Evolutionary conservation across 306 rosid species (phyloP), one percentile per base, ranked within the genome.

Genomic region (Rosa multiflora): DNA sequence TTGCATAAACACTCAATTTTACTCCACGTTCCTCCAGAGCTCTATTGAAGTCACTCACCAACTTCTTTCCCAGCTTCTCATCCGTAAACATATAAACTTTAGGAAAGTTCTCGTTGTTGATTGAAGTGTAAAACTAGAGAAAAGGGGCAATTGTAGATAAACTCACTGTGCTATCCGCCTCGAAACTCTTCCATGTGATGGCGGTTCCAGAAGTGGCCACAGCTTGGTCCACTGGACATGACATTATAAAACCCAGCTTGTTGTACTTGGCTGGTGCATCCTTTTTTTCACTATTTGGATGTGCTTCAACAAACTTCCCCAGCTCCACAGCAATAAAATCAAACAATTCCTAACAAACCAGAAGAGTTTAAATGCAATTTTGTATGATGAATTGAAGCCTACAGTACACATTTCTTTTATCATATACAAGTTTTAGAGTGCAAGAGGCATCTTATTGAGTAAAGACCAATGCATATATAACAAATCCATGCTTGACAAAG

Each of bases 291-390:
- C 39, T 67, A 26, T 77, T 82, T 5, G 87, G 88, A 81, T 83
- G 88, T 5, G 74, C 70, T 44, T 76, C 43, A 20, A 90, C 82
- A 74, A 92, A 92, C 76, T 76, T 83, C 5, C 89, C 90, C 47
- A 92, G 78, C 87, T 88, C 94, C 72, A 78, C 76, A 18, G 90
- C 94, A 68, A 90, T 79, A 47, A 86, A 92, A 55, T 88, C 88
- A 75, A 76, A 83, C 72, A 86, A 42, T 67, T 82, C 91, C 93
- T 90, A 72, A 35, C 40, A 68, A 75, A 37, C 62, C 78, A 10
- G 5, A 81, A 76, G 18, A 51, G 3, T 32, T 40, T 7, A 75
- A 4, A 44, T 49, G 63, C 29, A 64, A 35, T 77, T 53, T 51
- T 70, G 59, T 73, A 72, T 9, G 7, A 12, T 7, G 35, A 18